A percentile compares a stretch with the other conserved stretches of the same genome.
Evolutionary conservation across 345 rosid species (phyloP).

Genomic region (Murraya paniculata): DNA sequence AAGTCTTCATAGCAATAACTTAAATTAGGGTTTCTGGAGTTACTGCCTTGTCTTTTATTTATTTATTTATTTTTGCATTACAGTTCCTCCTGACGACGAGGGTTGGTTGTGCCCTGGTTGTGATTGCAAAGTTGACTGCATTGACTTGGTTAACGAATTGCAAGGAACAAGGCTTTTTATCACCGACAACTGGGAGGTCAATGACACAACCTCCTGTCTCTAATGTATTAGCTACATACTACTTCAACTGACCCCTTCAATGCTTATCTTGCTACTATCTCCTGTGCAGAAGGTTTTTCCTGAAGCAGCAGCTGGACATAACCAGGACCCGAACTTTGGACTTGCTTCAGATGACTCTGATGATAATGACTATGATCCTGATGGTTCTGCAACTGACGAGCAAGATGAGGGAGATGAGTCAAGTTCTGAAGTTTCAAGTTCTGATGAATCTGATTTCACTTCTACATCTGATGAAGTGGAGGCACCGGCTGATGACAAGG

Average conservation of each 20-base stretch:
- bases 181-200: conserved; percentile 82
- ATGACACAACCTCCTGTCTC: conserved; percentile 2
- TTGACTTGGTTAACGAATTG: conserved; percentile 72
- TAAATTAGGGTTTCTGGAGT: conserved; percentile 6
- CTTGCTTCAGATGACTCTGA: conserved; percentile 85
- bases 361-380: conserved; percentile 74
- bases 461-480: conserved; percentile 56
- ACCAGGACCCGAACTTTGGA: conserved; percentile 51
- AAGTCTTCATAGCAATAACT: conserved; percentile 16
- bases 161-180: conserved; percentile 65
- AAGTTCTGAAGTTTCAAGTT: conserved; percentile 57
- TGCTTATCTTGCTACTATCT: conserved; percentile 13
- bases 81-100: conserved; percentile 96
- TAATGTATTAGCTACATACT: background rate
- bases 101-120: conserved; percentile 98
- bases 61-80: conserved; percentile 20
- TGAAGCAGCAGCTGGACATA: conserved; percentile 68
- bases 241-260: background rate
- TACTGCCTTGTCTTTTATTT: conserved; percentile 17
- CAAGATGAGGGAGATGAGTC: conserved; percentile 47
- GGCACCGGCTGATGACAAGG: conserved; percentile 35
- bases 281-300: conserved; percentile 81
- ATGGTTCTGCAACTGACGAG: conserved; percentile 38
- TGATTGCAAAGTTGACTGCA: conserved; percentile 80
- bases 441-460: conserved; percentile 56